Conservation (phyloP, 2,329 filamentous ascomycete species). For the Volutella citrinella region DNA sequence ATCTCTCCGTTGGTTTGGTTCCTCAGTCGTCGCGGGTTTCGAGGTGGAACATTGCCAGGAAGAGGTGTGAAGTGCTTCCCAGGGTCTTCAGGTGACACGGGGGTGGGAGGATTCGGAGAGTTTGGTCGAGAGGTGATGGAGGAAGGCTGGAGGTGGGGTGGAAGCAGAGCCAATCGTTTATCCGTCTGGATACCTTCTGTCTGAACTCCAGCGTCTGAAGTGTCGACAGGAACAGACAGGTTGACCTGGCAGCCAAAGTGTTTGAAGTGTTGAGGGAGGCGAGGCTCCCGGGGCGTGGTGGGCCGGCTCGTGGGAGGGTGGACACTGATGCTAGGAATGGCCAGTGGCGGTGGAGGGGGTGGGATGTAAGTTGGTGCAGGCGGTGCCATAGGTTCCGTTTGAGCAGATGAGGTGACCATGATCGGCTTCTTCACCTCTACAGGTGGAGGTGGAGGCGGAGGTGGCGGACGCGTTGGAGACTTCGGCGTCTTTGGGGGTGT, state of each 20-base stretch:
- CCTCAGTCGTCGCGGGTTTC: conserved; percentile 57
- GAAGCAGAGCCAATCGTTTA: conserved; percentile 69
- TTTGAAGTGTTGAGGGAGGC: conserved; percentile 78
- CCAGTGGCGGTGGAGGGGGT: conserved; percentile 38
- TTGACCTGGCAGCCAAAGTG: conserved; percentile 80
- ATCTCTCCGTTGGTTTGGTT: conserved; percentile 44
- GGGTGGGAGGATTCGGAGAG: conserved; percentile 45
- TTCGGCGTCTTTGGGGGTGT: conserved; percentile 66
- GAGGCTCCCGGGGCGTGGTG: conserved; percentile 70
- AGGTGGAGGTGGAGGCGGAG: conserved; percentile 40
- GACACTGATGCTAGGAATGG: conserved; percentile 85
- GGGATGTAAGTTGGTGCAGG: conserved; percentile 3
- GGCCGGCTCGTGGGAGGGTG: conserved; percentile 84
- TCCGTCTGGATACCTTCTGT: conserved; percentile 91
- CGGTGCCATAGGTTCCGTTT: conserved; percentile 46
- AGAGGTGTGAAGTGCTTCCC: conserved; percentile 49
- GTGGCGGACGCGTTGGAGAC: conserved; percentile 40
- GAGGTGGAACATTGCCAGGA: conserved; percentile 53
- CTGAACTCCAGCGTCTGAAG: conserved; percentile 55
- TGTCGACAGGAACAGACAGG: conserved; percentile 22
- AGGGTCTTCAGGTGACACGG: conserved; percentile 22
- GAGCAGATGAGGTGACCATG: conserved; percentile 58
- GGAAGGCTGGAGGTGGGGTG: conserved; percentile 75
- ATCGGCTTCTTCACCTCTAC: conserved; percentile 30
- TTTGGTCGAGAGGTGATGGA: conserved; percentile 62